Percentiles rank a stretch among this genome's conserved stretches.
Conservation (phyloP, 345 rosid genomes). For the Garcia nutans region DNA sequence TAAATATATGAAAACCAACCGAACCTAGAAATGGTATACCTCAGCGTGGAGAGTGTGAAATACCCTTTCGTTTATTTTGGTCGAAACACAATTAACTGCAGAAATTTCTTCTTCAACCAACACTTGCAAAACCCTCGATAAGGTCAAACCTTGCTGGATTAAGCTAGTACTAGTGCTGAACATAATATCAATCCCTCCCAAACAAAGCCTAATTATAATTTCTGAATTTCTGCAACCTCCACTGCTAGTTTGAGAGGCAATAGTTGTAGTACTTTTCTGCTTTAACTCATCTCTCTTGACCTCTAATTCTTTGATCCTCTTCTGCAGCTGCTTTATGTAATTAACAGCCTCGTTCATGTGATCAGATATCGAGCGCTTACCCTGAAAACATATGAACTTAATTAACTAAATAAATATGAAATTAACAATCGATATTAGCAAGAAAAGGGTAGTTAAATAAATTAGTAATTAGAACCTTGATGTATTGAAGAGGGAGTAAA, state of each 20-base stretch:
- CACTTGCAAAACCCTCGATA: constrained; percentile 50
- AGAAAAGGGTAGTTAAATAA: background rate
- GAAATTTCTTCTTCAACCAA: constrained; percentile 48
- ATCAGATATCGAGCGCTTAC: constrained; percentile 89
- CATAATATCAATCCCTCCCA: constrained; percentile 53
- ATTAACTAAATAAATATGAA: background rate
- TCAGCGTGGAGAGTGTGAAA: constrained; percentile 53
- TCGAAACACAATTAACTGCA: constrained; percentile 49
- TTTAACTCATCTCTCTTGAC: constrained; percentile 43
- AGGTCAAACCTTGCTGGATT: constrained; percentile 30
- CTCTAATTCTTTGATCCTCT: constrained; percentile 44
- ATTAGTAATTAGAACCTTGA: constrained; percentile 42
- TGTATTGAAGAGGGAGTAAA: constrained; percentile 65
- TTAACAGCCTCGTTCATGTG: constrained; percentile 76
- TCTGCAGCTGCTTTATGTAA: constrained; percentile 54
- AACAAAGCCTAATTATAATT: constrained; percentile 43
- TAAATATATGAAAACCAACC: background rate
- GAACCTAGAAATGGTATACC: constrained; percentile 32
- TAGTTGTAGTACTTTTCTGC: constrained; percentile 22
- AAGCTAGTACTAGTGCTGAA: constrained; percentile 33
- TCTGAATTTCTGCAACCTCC: constrained; percentile 11
- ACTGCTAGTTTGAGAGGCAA: background rate
- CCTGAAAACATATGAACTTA: constrained; percentile 43
- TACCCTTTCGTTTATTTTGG: constrained; percentile 43
- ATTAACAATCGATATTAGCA: background rate